Percentiles rank a stretch among this genome's conserved stretches.
Evolutionary conservation across 441 rosid genomes (phyloP).

Genomic region (Hura crepitans): DNA sequence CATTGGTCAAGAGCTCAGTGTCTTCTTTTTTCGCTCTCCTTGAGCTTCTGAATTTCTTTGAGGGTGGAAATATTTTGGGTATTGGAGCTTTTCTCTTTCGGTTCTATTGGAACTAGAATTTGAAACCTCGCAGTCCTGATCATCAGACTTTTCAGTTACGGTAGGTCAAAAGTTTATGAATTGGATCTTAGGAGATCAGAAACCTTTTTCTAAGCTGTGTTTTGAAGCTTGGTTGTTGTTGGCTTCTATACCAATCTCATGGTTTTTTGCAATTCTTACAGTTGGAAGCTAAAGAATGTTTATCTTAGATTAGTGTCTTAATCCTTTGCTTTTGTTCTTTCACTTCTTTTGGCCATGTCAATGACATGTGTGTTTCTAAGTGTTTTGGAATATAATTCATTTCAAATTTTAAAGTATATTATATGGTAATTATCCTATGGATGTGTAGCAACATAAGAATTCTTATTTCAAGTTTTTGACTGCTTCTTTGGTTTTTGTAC

Average conservation of each 20-base stretch:
- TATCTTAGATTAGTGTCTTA: neutral
- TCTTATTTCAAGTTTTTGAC: too few species aligned
- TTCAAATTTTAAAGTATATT: too few species aligned
- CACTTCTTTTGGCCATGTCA: neutral
- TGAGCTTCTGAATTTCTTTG: slow-evolving; percentile 5
- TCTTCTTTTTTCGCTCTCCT: slow-evolving; percentile 52
- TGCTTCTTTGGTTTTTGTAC: too few species aligned
- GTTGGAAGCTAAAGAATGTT: neutral
- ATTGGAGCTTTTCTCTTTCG: neutral
- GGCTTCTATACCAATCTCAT: neutral
- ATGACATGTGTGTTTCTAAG: too few species aligned
- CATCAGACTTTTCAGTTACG: too few species aligned
- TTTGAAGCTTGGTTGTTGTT: neutral
- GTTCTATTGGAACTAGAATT: too few species aligned
- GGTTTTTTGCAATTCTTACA: neutral
- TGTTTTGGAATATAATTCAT: too few species aligned
- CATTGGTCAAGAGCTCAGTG: slow-evolving; percentile 70
- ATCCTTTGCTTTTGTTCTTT: neutral
- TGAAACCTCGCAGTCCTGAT: too few species aligned
- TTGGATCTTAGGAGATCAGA: neutral
- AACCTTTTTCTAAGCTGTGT: slow-evolving; percentile 1
- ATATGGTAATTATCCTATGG: too few species aligned
- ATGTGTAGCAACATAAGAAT: too few species aligned
- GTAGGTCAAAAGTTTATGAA: too few species aligned
- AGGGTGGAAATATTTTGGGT: neutral